Evolutionary conservation across 148 eudicot species (phyloP).

Genomic region (Bassia scoparia): DNA sequence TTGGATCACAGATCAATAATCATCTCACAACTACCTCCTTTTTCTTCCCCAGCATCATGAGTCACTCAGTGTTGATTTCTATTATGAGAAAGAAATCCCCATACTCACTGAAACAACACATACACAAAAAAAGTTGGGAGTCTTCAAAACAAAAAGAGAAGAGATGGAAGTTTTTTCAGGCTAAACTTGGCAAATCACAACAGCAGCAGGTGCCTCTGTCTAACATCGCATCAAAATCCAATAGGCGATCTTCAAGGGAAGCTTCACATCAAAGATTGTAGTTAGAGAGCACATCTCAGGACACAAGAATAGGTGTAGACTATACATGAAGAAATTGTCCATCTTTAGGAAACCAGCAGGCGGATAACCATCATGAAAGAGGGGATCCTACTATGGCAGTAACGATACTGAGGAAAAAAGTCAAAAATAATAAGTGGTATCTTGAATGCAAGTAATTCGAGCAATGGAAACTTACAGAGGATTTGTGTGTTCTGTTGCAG

Average conservation of each 20-base stretch:
- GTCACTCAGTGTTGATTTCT: too few relatives aligned
- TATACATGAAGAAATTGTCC: neutral
- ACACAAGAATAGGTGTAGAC: neutral
- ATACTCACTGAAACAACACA: too few relatives aligned
- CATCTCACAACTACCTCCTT: too few relatives aligned
- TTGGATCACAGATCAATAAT: too few relatives aligned
- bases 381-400: neutral
- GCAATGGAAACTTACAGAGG: constrained; percentile 46
- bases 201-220: constrained; percentile 61
- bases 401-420: neutral
- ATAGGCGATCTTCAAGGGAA: constrained; percentile 65
- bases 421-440: neutral
- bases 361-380: neutral
- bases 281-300: neutral
- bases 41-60: too few relatives aligned
- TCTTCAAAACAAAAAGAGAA: constrained; percentile 53
- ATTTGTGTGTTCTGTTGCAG: constrained; percentile 49
- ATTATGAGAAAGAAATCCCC: constrained; percentile 39
- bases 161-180: constrained; percentile 44
- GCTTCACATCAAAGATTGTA: constrained; percentile 37
- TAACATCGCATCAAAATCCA: constrained; percentile 83
- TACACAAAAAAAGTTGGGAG: too few relatives aligned
- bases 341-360: neutral
- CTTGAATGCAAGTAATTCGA: neutral
- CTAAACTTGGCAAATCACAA: constrained; percentile 69